Evolutionary conservation across 2,329 filamentous ascomycete species (phyloP).

Genomic region (Exophiala xenobiotica): DNA sequence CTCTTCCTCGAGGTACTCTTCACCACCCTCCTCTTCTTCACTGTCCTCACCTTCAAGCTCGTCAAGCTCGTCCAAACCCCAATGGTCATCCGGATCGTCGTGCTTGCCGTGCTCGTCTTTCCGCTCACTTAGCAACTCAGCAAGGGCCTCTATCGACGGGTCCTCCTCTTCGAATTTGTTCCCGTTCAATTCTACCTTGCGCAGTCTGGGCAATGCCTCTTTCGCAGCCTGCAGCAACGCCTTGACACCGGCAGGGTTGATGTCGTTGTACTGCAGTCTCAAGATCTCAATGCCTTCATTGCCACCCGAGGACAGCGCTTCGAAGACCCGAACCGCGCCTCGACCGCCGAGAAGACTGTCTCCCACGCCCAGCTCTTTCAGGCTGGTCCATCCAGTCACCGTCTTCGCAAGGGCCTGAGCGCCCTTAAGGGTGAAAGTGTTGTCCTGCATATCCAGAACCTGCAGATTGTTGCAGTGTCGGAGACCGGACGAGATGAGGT

Average conservation of each 20-base stretch:
- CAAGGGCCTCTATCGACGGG: conserved; percentile 64
- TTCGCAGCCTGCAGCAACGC: conserved; percentile 68
- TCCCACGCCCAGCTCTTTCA: conserved; percentile 82
- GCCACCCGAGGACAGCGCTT: conserved; percentile 69
- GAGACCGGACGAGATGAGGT: conserved; percentile 76
- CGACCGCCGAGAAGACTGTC: conserved; percentile 81
- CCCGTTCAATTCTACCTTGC: conserved; percentile 89
- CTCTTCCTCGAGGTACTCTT: conserved; percentile 68
- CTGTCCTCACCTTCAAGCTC: conserved; percentile 76
- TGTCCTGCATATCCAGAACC: conserved; percentile 90
- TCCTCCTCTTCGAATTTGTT: conserved; percentile 94
- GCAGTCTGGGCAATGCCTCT: conserved; percentile 69
- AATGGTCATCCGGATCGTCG: conserved; percentile 72
- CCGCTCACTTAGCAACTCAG: conserved; percentile 70
- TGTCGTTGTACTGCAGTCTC: conserved; percentile 91
- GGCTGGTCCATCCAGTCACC: conserved; percentile 68
- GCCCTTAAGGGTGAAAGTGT: conserved; percentile 85
- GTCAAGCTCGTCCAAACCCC: conserved; percentile 81
- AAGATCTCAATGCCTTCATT: conserved; percentile 79
- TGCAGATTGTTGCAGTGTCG: conserved; percentile 66
- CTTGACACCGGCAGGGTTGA: conserved; percentile 73
- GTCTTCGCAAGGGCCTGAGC: conserved; percentile 76
- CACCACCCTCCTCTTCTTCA: conserved; percentile 67
- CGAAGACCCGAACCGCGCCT: conserved; percentile 71
- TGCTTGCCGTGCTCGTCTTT: conserved; percentile 66